Percentiles rank a stretch among this genome's conserved stretches.
phyloP scores from a whole-genome alignment of 805 yeast genomes.

The Ogataea dorogensis region DNA sequence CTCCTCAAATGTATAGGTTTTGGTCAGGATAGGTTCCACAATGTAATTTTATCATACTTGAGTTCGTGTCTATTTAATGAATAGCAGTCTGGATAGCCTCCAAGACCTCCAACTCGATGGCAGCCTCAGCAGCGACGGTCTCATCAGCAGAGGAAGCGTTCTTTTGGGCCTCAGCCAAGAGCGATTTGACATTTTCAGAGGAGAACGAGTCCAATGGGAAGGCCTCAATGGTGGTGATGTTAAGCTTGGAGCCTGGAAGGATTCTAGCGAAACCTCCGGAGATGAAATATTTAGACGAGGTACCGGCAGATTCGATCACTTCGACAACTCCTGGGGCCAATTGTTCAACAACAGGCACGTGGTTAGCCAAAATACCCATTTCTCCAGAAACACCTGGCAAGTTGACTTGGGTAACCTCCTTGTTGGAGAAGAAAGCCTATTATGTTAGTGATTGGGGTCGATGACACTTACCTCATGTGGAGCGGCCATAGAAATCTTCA shows the following conservation, averaged over 20 bases:
- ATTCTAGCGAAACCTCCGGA: slow-evolving; percentile 97
- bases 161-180: slow-evolving; percentile 92
- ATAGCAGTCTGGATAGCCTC: slow-evolving; percentile 85
- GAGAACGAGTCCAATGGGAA: slow-evolving; percentile 87
- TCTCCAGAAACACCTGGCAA: slow-evolving; percentile 95
- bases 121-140: slow-evolving; percentile 89
- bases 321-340: slow-evolving; percentile 94
- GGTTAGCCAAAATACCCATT: slow-evolving; percentile 95
- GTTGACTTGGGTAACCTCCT: slow-evolving; percentile 70
- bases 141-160: slow-evolving; percentile 82
- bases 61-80: slow-evolving; percentile 15
- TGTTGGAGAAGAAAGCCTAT: slow-evolving; percentile 32
- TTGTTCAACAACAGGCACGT: slow-evolving; percentile 97
- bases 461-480: slow-evolving; percentile 61
- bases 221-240: slow-evolving; percentile 94
- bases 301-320: slow-evolving; percentile 73
- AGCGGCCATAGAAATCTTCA: slow-evolving; percentile 85
- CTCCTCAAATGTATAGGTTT: slow-evolving; percentile 62
- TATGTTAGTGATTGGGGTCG: slow-evolving; percentile 4
- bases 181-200: slow-evolving; percentile 69
- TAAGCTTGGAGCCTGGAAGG: slow-evolving; percentile 87
- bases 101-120: slow-evolving; percentile 91
- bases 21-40: slow-evolving; percentile 51
- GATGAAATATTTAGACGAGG: slow-evolving; percentile 78
- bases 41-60: slow-evolving; percentile 15